Conservation (phyloP, 2,329 filamentous ascomycete species). For the Monilinia fructicola region DNA sequence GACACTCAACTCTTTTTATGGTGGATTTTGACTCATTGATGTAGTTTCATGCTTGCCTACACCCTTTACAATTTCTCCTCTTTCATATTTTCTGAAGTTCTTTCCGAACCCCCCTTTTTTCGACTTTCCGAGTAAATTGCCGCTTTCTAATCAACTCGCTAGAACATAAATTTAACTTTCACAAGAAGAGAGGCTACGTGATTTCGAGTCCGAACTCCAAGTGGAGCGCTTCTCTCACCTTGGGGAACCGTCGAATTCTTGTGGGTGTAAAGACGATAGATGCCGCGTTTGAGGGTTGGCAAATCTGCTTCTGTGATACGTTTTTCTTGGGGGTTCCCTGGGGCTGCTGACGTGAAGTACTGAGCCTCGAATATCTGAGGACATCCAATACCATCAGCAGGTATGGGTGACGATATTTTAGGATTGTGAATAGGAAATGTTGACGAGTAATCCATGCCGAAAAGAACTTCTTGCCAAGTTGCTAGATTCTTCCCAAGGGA, state of each 20-base stretch:
- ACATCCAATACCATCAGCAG: not conserved
- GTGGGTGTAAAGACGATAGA: not conserved
- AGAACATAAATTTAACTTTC: not conserved
- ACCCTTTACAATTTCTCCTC: not conserved
- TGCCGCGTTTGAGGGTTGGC: not conserved
- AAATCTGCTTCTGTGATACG: not conserved
- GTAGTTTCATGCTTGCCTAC: not conserved
- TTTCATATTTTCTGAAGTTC: slow-evolving; percentile 3
- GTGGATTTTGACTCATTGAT: not conserved
- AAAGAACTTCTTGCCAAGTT: not conserved
- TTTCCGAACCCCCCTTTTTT: slow-evolving; percentile 6
- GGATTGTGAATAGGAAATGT: not conserved
- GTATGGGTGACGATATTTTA: not conserved
- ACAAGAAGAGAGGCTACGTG: not conserved
- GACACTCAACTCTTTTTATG: not conserved
- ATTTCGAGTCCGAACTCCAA: not conserved
- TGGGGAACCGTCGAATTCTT: not conserved
- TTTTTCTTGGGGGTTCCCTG: not conserved
- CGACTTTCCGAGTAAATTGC: not conserved
- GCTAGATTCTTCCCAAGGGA: not conserved
- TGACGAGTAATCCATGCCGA: not conserved
- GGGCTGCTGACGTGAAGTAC: not conserved
- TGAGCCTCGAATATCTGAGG: not conserved
- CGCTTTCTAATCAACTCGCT: not conserved
- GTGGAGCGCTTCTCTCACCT: not conserved